Percentiles rank a stretch among this genome's conserved stretches.
Conservation (phyloP, 345 rosid species). For the Eucalyptus victrix region DNA sequence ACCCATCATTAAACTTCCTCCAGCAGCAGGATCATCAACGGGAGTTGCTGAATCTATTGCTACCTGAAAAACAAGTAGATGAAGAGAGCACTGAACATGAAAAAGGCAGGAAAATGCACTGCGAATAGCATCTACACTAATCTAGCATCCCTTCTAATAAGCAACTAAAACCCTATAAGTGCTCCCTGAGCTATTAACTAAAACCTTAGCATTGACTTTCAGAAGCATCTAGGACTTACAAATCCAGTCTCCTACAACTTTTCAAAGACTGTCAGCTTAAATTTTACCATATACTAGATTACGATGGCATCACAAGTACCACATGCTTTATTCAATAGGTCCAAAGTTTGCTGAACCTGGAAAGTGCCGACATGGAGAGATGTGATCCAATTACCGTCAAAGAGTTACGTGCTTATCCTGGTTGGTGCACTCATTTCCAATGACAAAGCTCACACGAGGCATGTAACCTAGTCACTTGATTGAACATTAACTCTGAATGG, state of each 20-base stretch:
- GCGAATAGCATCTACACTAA: not conserved
- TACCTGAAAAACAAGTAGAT: constrained; percentile 31
- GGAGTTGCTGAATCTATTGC: constrained; percentile 99
- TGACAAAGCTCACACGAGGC: not conserved
- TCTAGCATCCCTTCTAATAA: not conserved
- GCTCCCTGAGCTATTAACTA: not conserved
- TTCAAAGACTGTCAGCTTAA: not conserved
- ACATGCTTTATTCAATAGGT: not conserved
- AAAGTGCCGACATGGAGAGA: not conserved
- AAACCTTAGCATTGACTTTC: not conserved
- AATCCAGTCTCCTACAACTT: not conserved
- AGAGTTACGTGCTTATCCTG: not conserved
- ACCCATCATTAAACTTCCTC: constrained; percentile 42
- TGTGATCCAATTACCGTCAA: not conserved
- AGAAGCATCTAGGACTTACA: not conserved
- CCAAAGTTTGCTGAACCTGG: not conserved
- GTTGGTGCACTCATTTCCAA: not conserved
- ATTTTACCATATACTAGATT: not conserved
- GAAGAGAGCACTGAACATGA: not conserved
- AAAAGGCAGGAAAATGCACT: not conserved
- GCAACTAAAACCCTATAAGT: not conserved
- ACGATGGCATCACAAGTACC: not conserved
- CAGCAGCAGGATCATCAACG: constrained; percentile 76
- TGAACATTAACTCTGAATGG: not conserved
- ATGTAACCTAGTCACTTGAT: not conserved